Conservation (phyloP, 2,329 filamentous ascomycete genomes). For the Trichocomaceae sp. region DNA sequence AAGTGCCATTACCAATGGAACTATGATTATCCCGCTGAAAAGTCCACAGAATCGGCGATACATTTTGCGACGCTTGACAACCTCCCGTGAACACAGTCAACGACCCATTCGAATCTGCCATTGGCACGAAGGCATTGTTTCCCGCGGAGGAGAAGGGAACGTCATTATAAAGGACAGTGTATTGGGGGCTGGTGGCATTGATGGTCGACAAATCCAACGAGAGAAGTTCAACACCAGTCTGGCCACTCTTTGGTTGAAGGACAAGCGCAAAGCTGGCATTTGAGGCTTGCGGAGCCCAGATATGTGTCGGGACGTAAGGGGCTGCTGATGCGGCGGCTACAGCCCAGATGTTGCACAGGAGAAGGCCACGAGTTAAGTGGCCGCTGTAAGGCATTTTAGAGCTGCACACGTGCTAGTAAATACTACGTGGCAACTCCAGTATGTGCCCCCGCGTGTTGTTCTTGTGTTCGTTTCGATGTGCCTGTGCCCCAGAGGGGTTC, state of each 20-base stretch:
- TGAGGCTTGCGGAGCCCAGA: constrained; percentile 50
- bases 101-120: constrained; percentile 60
- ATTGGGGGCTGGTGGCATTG: constrained; percentile 39
- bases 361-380: constrained; percentile 13
- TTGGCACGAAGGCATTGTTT: constrained; percentile 60
- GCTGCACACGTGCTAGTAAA: not conserved
- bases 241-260: constrained; percentile 51
- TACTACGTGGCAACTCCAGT: too few relatives aligned
- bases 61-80: constrained; percentile 52
- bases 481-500: constrained; percentile 12
- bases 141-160: constrained; percentile 41
- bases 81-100: constrained; percentile 69
- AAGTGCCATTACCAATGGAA: constrained; percentile 47
- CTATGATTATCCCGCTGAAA: constrained; percentile 48
- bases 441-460: not conserved
- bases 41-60: constrained; percentile 57
- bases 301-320: constrained; percentile 71
- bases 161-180: constrained; percentile 23
- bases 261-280: constrained; percentile 60
- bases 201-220: constrained; percentile 61
- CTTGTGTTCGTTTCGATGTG: not conserved
- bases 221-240: constrained; percentile 48
- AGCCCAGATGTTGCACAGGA: constrained; percentile 16
- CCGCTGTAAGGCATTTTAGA: constrained; percentile 10
- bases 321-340: constrained; percentile 42